Evolutionary conservation across 345 rosid genomes (phyloP), one percentile per base, ranked within the genome.

Genomic region (Aethionema arabicum): DNA sequence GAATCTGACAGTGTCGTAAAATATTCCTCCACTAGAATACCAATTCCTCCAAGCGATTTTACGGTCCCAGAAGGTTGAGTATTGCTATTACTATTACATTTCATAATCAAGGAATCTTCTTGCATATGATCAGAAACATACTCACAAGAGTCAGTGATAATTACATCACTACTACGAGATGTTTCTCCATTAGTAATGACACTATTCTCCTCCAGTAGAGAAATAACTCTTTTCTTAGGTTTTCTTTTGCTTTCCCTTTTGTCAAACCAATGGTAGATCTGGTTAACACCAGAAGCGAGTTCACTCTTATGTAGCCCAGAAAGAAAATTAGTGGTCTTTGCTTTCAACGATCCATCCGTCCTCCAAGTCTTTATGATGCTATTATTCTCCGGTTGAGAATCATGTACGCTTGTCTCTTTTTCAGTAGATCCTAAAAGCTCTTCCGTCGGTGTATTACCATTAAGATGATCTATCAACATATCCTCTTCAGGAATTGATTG

Each of bases 11-110:
- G 69, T 59, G 74, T 72, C 30, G 67, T 75, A 70, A 82, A 84
- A 65, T 80, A 86, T 62, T 73, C 75, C 66, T 74, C 87, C 41
- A 93, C 74, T 78, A 85, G 80, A 76, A 73, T 80, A 73, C 73
- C 82, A 21, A 36, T 70, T 53, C 44, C 73, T 12, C 42, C 59
- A 76, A 44, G 68, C 6, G 74, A 74, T 66, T 66, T 54, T 54
- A 69, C 74, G 50, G 55, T 52, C 45, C 55, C 58, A 33, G 81
- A 61, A 67, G 56, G 11, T 72, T 46, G 65, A 32, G 61, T 52
- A 53, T 12, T 53, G 59, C 61, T 59, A 60, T 59, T 59, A 38
- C 51, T 46, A 65, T 21, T 4, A 38, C 51, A 59, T 5, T 40
- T 56, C 33, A 13, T 53, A 46, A 40, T 65, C 62, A 65, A 32